Evolutionary conservation across 1,139 yeast species (phyloP).

Genomic region (Diutina siamensis): DNA sequence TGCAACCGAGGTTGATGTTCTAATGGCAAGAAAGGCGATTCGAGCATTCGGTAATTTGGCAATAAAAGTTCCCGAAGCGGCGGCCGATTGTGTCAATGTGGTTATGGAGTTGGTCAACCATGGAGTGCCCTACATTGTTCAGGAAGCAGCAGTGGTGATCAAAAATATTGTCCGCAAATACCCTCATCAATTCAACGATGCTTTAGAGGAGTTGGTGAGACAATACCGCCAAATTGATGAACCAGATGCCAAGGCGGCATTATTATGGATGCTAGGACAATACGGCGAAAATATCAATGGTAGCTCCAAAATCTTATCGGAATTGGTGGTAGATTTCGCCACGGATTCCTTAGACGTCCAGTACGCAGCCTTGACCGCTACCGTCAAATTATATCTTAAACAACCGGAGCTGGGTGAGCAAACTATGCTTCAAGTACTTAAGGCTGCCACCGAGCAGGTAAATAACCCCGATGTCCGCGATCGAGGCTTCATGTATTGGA

Average conservation of each 20-base stretch:
- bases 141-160: slow-evolving; percentile 68
- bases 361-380: slow-evolving; percentile 60
- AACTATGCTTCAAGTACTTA: slow-evolving; percentile 47
- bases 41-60: slow-evolving; percentile 87
- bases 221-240: slow-evolving; percentile 48
- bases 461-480: slow-evolving; percentile 78
- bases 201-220: slow-evolving; percentile 29
- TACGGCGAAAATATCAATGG: slow-evolving; percentile 42
- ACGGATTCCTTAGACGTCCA: slow-evolving; percentile 70
- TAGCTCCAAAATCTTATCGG: slow-evolving; percentile 34
- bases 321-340: slow-evolving; percentile 34
- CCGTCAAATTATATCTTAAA: slow-evolving; percentile 55
- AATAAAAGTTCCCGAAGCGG: slow-evolving; percentile 47
- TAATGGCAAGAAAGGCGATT: slow-evolving; percentile 79
- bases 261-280: slow-evolving; percentile 80
- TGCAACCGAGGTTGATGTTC: slow-evolving; percentile 76
- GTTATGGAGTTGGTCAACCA: slow-evolving; percentile 50
- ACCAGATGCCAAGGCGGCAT: slow-evolving; percentile 67
- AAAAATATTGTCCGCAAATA: slow-evolving; percentile 70
- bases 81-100: slow-evolving; percentile 53
- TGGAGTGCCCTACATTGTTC: slow-evolving; percentile 65
- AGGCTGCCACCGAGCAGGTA: slow-evolving; percentile 63
- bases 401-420: slow-evolving; percentile 46
- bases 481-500: slow-evolving; percentile 79
- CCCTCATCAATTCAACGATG: slow-evolving; percentile 36